These are phyloP conservation scores for Colletotrichum sp. DNA, from an alignment of 2,329 filamentous ascomycete genomes.

Conservation along the genomic window DNA sequence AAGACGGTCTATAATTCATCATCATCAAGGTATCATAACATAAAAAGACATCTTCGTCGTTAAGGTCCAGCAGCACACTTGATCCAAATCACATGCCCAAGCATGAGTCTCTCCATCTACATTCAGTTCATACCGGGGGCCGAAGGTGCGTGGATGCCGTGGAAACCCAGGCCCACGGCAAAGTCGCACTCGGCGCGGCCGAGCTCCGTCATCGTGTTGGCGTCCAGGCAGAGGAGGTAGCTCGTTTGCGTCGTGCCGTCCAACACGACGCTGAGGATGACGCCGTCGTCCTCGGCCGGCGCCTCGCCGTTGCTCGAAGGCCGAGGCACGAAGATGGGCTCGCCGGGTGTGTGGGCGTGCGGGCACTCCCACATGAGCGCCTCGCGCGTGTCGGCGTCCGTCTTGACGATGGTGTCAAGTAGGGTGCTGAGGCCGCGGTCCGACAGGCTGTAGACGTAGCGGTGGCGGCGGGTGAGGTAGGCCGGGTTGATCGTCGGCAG, in stretches of 20 bases:
- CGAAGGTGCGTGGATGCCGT: conserved; percentile 56
- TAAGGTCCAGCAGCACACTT: neutral
- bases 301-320: conserved; percentile 27
- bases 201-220: conserved; percentile 64
- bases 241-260: conserved; percentile 63
- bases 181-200: conserved; percentile 67
- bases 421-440: conserved; percentile 64
- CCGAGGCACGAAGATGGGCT: conserved; percentile 67
- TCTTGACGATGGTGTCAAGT: conserved; percentile 68
- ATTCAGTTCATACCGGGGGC: neutral
- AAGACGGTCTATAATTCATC: neutral
- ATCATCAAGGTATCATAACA: neutral
- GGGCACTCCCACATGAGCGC: conserved; percentile 61
- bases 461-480: conserved; percentile 55
- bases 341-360: conserved; percentile 68
- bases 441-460: conserved; percentile 64
- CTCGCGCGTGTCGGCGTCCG: conserved; percentile 59
- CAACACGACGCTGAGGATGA: conserved; percentile 66
- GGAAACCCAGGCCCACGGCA: conserved; percentile 67
- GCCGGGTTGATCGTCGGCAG: conserved; percentile 69
- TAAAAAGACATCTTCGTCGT: neutral
- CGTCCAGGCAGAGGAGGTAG: conserved; percentile 70
- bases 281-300: conserved; percentile 64
- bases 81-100: neutral
- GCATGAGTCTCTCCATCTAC: neutral